Evolutionary conservation across 2,329 filamentous ascomycete genomes (phyloP).

Genomic region (Fusarium armeniacum): DNA sequence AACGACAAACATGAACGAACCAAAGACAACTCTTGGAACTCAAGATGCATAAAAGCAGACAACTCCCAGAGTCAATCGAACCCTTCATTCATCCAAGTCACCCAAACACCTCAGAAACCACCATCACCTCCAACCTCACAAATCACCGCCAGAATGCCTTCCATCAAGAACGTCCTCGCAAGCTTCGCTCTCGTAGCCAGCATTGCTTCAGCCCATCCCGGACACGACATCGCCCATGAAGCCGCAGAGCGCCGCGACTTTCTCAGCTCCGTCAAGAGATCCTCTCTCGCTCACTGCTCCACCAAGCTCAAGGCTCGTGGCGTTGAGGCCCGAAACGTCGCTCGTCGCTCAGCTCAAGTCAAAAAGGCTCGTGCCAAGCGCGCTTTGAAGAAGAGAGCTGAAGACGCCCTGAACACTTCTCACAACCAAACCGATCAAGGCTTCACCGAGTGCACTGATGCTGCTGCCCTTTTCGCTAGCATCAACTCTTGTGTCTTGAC

Average conservation of each 20-base stretch:
- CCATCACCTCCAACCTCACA: too few relatives aligned
- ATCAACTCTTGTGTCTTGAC: conserved; percentile 62
- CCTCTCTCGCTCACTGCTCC: conserved; percentile 63
- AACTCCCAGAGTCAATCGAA: not conserved
- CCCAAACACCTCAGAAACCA: not conserved
- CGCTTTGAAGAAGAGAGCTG: conserved; percentile 51
- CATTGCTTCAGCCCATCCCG: conserved; percentile 59
- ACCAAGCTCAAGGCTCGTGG: conserved; percentile 63
- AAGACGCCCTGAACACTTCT: conserved; percentile 52
- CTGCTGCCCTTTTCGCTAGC: conserved; percentile 56
- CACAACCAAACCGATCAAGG: conserved; percentile 56
- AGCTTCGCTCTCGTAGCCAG: conserved; percentile 30
- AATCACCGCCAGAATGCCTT: conserved; percentile 16
- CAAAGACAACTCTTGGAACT: not conserved
- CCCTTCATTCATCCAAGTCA: not conserved
- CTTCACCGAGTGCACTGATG: conserved; percentile 51
- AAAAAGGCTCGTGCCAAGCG: conserved; percentile 60
- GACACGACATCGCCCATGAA: conserved; percentile 64
- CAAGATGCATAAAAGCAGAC: conserved; percentile 3
- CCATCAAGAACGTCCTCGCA: conserved; percentile 33
- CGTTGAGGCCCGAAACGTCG: conserved; percentile 59
- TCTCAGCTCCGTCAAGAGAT: conserved; percentile 54
- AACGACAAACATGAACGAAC: not conserved
- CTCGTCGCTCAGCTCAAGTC: conserved; percentile 60
- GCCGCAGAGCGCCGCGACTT: conserved; percentile 64